phyloP scores from a whole-genome alignment of 331 rosid genomes.

The Quercus lobata region DNA sequence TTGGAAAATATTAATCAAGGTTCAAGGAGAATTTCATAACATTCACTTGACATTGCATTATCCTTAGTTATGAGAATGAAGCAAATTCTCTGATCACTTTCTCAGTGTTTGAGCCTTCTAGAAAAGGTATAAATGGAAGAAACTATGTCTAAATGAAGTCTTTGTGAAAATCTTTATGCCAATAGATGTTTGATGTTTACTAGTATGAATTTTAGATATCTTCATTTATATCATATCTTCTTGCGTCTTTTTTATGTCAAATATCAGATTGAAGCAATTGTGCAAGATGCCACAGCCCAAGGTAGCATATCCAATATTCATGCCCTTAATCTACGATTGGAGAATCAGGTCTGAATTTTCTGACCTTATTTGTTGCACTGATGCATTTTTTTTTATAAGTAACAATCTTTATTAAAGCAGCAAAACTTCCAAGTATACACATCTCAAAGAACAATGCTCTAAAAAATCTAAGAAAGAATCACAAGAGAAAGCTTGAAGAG shows the following conservation, averaged over 20 bases:
- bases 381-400: neutral
- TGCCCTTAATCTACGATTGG: constrained; percentile 76
- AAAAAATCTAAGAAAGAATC: too few relatives aligned
- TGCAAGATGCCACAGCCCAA: constrained; percentile 64
- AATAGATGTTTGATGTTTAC: constrained; percentile 12
- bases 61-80: neutral
- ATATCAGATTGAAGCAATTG: constrained; percentile 82
- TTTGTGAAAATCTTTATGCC: neutral
- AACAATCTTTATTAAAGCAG: too few relatives aligned
- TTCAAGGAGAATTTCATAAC: neutral
- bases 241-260: constrained; percentile 15
- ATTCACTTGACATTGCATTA: neutral
- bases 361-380: neutral
- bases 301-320: constrained; percentile 65
- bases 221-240: neutral
- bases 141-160: neutral
- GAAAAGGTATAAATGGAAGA: neutral
- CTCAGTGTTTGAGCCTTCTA: neutral
- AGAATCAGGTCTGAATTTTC: constrained; percentile 56
- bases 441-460: too few relatives aligned
- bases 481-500: too few relatives aligned
- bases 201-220: neutral
- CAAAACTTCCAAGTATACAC: too few relatives aligned
- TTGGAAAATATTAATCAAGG: neutral
- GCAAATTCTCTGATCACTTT: neutral